Conservation (phyloP, 805 yeast species). For the Clavispora asparagi region DNA sequence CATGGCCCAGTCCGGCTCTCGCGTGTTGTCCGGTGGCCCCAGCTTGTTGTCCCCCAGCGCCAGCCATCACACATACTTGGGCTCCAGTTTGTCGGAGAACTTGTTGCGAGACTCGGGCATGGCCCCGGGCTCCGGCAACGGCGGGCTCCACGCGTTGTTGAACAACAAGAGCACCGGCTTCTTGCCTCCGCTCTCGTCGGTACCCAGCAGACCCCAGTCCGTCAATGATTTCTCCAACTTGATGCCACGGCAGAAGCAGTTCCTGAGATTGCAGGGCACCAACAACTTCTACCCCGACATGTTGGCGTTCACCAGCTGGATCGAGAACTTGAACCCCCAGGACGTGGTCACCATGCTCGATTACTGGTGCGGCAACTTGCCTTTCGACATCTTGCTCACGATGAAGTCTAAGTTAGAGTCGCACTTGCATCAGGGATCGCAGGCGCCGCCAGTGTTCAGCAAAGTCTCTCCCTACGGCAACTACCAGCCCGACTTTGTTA, state of each 20-base stretch:
- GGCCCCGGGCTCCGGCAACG: constrained; percentile 17
- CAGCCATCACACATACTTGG: constrained; percentile 5
- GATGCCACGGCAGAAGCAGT: constrained; percentile 1
- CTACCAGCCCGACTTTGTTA: constrained; percentile 6
- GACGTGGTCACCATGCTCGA: constrained; percentile 52
- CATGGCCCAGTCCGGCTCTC: not conserved
- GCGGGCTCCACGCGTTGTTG: constrained; percentile 22
- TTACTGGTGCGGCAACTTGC: constrained; percentile 45
- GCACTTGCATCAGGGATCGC: constrained; percentile 18
- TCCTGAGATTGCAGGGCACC: constrained; percentile 19
- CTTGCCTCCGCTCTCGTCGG: constrained; percentile 23
- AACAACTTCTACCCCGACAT: constrained; percentile 36
- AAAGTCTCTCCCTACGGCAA: constrained; percentile 1
- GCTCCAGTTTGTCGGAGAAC: constrained; percentile 4
- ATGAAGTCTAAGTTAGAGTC: constrained; percentile 45
- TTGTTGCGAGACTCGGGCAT: constrained; percentile 18
- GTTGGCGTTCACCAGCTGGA: constrained; percentile 36
- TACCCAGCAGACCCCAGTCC: constrained; percentile 39
- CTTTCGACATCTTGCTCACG: constrained; percentile 47
- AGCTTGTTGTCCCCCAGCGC: constrained; percentile 16
- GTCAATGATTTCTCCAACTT: constrained; percentile 31
- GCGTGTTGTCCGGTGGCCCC: constrained; percentile 7
- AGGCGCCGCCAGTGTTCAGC: constrained; percentile 7
- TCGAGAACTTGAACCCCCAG: constrained; percentile 36
- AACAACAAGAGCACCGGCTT: constrained; percentile 20